A percentile compares a stretch with the other conserved stretches of the same genome.
phyloP scores from a whole-genome alignment of 257 asterid species.

The Gardenia jasminoides region DNA sequence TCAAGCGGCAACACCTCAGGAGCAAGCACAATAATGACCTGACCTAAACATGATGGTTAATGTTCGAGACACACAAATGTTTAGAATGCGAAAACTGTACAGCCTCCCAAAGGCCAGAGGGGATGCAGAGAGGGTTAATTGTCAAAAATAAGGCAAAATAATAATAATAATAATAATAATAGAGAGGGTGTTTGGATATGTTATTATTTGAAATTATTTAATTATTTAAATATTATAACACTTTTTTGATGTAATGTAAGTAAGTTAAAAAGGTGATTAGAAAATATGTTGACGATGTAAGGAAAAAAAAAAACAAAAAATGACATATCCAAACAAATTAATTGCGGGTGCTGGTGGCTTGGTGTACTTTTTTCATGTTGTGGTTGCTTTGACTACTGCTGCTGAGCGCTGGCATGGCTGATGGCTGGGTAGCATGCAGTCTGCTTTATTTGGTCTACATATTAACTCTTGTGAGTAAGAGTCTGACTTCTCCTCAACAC shows the following conservation, averaged over 20 bases:
- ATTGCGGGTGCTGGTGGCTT: background rate
- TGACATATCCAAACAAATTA: too few relatives aligned
- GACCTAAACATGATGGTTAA: background rate
- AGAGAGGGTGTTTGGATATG: too few relatives aligned
- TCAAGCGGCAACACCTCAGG: too few relatives aligned
- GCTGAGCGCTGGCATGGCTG: background rate
- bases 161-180: too few relatives aligned
- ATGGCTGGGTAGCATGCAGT: background rate
- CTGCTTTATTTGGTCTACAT: conserved; percentile 16
- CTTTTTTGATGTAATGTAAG: too few relatives aligned
- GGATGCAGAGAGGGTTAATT: background rate
- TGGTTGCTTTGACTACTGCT: conserved; percentile 21
- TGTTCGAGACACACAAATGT: background rate
- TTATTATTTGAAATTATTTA: too few relatives aligned
- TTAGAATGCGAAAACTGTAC: background rate
- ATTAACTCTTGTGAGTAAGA: background rate
- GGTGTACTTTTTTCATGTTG: conserved; percentile 13
- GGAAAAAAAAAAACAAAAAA: too few relatives aligned
- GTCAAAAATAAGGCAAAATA: too few relatives aligned
- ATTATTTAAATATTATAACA: too few relatives aligned
- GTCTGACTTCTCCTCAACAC: background rate
- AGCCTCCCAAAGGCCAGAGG: background rate
- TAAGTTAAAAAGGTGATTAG: too few relatives aligned
- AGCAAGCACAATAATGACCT: too few relatives aligned
- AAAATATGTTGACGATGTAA: too few relatives aligned